Evolutionary conservation across 108 stramenopile genomes (phyloP), one percentile per base, ranked within the genome.

Genomic region (Conticribra weissflogii): DNA sequence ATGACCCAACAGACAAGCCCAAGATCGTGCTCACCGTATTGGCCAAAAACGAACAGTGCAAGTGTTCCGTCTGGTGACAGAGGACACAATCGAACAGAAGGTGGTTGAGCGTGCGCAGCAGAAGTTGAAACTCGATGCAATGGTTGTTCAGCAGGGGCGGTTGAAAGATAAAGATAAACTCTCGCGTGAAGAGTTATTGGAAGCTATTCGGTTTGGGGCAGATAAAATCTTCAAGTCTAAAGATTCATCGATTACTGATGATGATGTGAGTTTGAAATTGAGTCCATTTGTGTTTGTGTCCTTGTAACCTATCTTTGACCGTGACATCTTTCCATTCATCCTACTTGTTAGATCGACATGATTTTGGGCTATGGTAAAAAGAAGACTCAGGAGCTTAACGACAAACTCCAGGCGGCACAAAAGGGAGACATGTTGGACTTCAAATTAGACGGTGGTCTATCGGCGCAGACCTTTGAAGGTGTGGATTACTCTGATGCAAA

Each of bases 41-140:
- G 98, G 98, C 0, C 98, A 99, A 74, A 99, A 96, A 71, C 96
- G 92, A 68, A 88, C 92, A 14, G 99, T 99, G 18, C 85, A 88
- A 46, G 96, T 99, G 9, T 99, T 96, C 81, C 94, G 99, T 17
- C 81, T 99, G n/a, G 94, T 99, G 18, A 97, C 97, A 0, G 97
- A 98, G 74, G 89, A 97, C 66, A 98, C 98, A 4, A 89, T 99
- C 31, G 99, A 99, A 77, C 97, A 99, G 83, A 98, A 98, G 75
- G 96, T 99, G 57, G 97, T 99, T 8, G 98, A 99, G 74, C 92
- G 99, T 31, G 99, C 99, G 19, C 97, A 98, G 61, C 92, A 98
- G 54, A 99, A 99, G 79, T 94, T 99, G 17, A 98, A 99, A 76
- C 96, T 99, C 22, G 99, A 99, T 84, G 98, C 98, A 15, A 98